A percentile compares a stretch with the other conserved stretches of the same genome.
These are phyloP conservation scores for Lycium barbarum DNA, from an alignment of 257 asterid genomes.

Conservation along the genomic window DNA sequence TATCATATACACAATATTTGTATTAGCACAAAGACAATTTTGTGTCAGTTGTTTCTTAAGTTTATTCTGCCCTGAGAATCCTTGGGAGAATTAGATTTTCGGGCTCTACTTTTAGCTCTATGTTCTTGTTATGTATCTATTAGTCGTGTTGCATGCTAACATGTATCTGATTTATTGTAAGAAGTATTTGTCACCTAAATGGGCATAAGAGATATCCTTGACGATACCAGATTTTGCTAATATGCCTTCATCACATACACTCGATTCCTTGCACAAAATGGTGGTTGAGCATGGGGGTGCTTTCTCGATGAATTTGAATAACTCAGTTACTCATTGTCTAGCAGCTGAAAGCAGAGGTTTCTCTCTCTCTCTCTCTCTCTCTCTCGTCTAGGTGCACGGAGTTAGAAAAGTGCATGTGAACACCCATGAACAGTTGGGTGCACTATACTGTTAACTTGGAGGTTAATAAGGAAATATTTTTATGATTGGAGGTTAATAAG, in stretches of 20 bases:
- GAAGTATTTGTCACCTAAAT: slow-evolving; percentile 13
- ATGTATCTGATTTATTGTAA: background rate
- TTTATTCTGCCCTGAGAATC: slow-evolving; percentile 7
- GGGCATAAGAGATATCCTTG: slow-evolving; percentile 51
- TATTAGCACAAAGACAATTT: background rate
- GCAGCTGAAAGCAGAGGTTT: slow-evolving; percentile 93
- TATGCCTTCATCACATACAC: slow-evolving; percentile 70
- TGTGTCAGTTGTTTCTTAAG: background rate
- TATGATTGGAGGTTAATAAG: too few species aligned
- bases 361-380: slow-evolving; percentile 33
- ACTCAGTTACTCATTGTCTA: slow-evolving; percentile 83
- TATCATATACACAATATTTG: background rate
- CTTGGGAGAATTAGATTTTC: background rate
- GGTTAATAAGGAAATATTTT: too few species aligned
- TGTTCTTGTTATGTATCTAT: slow-evolving; percentile 21
- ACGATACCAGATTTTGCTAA: slow-evolving; percentile 80
- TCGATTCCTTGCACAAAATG: slow-evolving; percentile 85
- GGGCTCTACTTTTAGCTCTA: background rate
- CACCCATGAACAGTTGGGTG: background rate
- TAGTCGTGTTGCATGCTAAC: background rate
- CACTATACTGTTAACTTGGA: slow-evolving; percentile 1
- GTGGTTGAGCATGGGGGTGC: slow-evolving; percentile 92
- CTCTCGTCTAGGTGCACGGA: background rate
- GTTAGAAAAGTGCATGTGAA: background rate
- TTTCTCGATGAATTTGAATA: slow-evolving; percentile 95